Evolutionary conservation across 225 moss, liverwort and hornwort species (phyloP), one percentile per base, ranked within the genome.

Genomic region (Anthoceros angustus): DNA sequence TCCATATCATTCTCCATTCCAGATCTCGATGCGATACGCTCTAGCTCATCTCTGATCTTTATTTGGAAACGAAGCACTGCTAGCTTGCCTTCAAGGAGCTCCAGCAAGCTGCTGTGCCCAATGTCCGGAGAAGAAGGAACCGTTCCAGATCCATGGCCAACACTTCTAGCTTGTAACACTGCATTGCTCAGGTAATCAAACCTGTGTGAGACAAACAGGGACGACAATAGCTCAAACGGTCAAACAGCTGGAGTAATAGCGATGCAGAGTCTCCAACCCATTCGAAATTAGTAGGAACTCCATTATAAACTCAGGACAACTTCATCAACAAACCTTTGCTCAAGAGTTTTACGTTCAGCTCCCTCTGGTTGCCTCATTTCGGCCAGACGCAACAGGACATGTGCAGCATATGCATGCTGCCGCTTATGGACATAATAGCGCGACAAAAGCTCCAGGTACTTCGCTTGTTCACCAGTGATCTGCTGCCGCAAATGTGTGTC

Each of bases 101-200:
- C 92, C 80, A 98, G 79, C 78, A 98, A 69, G 64, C 98, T 92
- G 72, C 89, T 98, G 71, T 98, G 89, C 10, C 92, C 92, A 65
- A 98, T 89, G 73, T 98, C 98, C 67, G 92, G 81, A 65, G 85
- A 71, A 43, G 82, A 73, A 11, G 89, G 89, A 67, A 98, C 76
- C n/a, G 88, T 81, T 50, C 89, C 98, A 55, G 85, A 70, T 74
- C 81, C 84, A 74, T 79, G 84, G 70, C 85, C 86, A 39, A 87
- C 92, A 75, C 98, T 98, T 80, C 88, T 87, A 2, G 98, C 98
- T 78, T 98, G 98, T 72, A 98, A 70, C 10, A 98, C 98, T 68
- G 98, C 92, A 64, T 84, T 98, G 77, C 98, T 98, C 9, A 98
- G 81, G 72, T 98, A 89, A 49, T 92, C 92, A 75, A 92, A 98